These are phyloP conservation scores for Tricladium varicosporioides DNA, from an alignment of 2,329 filamentous ascomycete species.

Conservation along the genomic window DNA sequence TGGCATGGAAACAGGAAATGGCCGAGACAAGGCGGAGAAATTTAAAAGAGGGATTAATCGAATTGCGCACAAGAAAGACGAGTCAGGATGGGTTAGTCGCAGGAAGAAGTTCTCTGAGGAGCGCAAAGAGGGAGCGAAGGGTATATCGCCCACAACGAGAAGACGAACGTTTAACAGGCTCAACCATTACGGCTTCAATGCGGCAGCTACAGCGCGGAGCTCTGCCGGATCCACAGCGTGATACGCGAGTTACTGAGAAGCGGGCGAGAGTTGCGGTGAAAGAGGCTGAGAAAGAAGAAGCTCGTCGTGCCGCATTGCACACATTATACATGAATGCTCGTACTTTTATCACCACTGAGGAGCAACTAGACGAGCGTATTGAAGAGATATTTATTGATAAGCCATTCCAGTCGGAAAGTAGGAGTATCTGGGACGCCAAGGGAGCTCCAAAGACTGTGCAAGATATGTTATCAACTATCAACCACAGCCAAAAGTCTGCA, in stretches of 20 bases:
- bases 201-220: slow-evolving; percentile 47
- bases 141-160: slow-evolving; percentile 65
- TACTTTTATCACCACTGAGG: slow-evolving; percentile 80
- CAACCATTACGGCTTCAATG: slow-evolving; percentile 58
- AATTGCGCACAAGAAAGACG: slow-evolving; percentile 66
- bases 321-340: slow-evolving; percentile 87
- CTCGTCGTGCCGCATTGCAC: slow-evolving; percentile 71
- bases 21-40: slow-evolving; percentile 70
- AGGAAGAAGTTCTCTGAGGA: slow-evolving; percentile 44
- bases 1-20: slow-evolving; percentile 69
- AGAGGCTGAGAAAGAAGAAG: slow-evolving; percentile 51
- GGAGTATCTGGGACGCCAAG: slow-evolving; percentile 29
- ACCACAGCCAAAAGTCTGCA: slow-evolving; percentile 33
- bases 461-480: slow-evolving; percentile 42
- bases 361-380: slow-evolving; percentile 71
- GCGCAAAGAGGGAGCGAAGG: slow-evolving; percentile 45
- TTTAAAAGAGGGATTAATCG: slow-evolving; percentile 66
- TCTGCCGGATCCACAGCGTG: slow-evolving; percentile 61
- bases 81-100: slow-evolving; percentile 37
- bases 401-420: slow-evolving; percentile 23
- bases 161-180: slow-evolving; percentile 74
- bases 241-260: slow-evolving; percentile 48
- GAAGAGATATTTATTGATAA: slow-evolving; percentile 70
- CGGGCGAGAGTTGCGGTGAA: slow-evolving; percentile 43
- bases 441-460: slow-evolving; percentile 44